Evolutionary conservation across 495 filamentous ascomycete species (phyloP).

Genomic region (Talaromyces liani): DNA sequence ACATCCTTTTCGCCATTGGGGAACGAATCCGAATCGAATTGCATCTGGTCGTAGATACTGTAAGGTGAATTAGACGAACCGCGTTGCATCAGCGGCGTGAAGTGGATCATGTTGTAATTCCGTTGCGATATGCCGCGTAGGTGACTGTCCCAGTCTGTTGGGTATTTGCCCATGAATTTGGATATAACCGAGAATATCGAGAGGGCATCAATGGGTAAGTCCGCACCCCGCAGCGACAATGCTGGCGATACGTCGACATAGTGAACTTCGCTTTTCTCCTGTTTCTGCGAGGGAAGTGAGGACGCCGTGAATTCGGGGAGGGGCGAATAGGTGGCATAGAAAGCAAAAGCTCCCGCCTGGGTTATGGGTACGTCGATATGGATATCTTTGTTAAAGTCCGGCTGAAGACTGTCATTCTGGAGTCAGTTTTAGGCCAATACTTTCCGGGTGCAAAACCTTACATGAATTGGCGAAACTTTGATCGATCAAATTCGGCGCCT

Average conservation of each 20-base stretch:
- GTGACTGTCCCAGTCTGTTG: conserved; percentile 81
- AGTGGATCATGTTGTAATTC: conserved; percentile 98
- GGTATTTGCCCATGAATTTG: conserved; percentile 95
- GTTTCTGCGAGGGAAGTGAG: conserved; percentile 38
- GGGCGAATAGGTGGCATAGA: conserved; percentile 88
- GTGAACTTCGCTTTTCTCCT: conserved; percentile 63
- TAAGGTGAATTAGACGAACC: conserved; percentile 94
- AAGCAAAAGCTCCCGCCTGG: conserved; percentile 84
- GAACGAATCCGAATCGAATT: conserved; percentile 77
- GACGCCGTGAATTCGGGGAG: conserved; percentile 68
- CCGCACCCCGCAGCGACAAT: conserved; percentile 61
- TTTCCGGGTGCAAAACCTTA: conserved; percentile 34
- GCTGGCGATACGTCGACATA: conserved; percentile 90
- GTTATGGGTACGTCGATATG: conserved; percentile 82
- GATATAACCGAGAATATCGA: conserved; percentile 93
- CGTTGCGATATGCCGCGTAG: conserved; percentile 77
- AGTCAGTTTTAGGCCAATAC: neutral
- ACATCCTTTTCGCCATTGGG: conserved; percentile 84
- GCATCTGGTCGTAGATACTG: conserved; percentile 86
- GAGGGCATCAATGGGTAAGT: conserved; percentile 74
- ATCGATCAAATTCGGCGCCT: conserved; percentile 64
- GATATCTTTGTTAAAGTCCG: conserved; percentile 87
- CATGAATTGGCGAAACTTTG: conserved; percentile 80
- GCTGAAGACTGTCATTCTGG: conserved; percentile 57
- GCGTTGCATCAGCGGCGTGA: conserved; percentile 85